Base-by-base conservation (phyloP, 352 stramenopile genomes). In the Pythium angustatum region DNA sequence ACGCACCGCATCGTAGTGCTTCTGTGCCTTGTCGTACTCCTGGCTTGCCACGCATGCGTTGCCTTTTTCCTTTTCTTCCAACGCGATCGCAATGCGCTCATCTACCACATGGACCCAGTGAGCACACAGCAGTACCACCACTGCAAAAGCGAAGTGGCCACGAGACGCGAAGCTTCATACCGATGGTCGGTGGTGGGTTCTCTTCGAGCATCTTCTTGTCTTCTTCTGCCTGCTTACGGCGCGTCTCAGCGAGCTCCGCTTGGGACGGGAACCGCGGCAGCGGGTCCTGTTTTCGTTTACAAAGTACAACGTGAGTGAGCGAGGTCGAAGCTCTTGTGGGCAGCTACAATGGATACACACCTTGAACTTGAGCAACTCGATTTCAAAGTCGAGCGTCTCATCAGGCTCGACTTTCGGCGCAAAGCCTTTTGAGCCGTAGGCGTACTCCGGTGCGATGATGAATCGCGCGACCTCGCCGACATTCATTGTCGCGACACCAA, bases 361-460 rank as follows among this genome's bases (percentile, higher is more conserved):
- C 61, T 86, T 87, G 54, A 91, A 95, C 61, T 75, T 73, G 10
- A 93, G 51, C 50, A 95, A 62, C 63, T 95, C 86, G 51, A 95
- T 95, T 52, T 95, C 86, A 66, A 93, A 95, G 64, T 95, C 84
- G 6, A 95, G 77, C 17, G 79, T 91, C 70, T 95, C 86, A 53
- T 95, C 74, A 1, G 86, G 86, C 62, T 95, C 86, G 22, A 95
- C 77, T 52, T 95, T 95, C 7, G 86, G 86, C 0, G 86, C 86
- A 57, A 93, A 92, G 3, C 86, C 86, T 51, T 91, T 72, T 10
- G 77, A 69, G 19, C 86, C 86, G 61, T 95, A 95, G 34, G 70
- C 86, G 36, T 95, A 95, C 54, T 93, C 72, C 0, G 86, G 86
- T 17, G 76, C 68, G 55, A 95, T 95, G 62, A 95, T 92, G 64